Conservation (phyloP, 768 basidiomycete genomes). For the Xerocomus brunneocitrinus region DNA sequence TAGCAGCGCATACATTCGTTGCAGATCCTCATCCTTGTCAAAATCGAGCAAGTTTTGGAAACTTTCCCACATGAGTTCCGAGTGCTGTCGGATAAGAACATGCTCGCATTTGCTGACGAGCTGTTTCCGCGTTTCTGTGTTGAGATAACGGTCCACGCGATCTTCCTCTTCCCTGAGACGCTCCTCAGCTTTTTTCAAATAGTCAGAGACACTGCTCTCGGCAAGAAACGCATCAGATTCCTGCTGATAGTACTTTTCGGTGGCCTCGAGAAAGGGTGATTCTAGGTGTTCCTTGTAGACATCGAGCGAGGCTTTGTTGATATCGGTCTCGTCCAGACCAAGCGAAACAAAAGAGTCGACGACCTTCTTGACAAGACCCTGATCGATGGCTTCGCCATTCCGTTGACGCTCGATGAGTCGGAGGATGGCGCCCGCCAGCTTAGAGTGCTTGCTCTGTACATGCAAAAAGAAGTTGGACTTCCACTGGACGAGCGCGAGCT, state of each 20-base stretch:
- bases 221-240: constrained; percentile 90
- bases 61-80: constrained; percentile 84
- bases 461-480: constrained; percentile 85
- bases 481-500: constrained; percentile 97
- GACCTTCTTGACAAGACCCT: constrained; percentile 88
- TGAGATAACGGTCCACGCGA: constrained; percentile 89
- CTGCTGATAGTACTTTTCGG: constrained; percentile 86
- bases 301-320: constrained; percentile 89
- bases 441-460: constrained; percentile 76
- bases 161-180: constrained; percentile 92
- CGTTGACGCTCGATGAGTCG: constrained; percentile 89
- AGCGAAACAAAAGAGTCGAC: constrained; percentile 94
- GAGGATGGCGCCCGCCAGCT: constrained; percentile 83
- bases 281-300: constrained; percentile 93
- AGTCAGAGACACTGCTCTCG: constrained; percentile 87
- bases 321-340: constrained; percentile 87
- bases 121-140: constrained; percentile 81
- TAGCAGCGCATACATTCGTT: constrained; percentile 91
- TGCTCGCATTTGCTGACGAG: constrained; percentile 84
- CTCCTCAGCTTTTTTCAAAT: constrained; percentile 91
- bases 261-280: constrained; percentile 79
- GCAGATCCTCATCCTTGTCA: constrained; percentile 92
- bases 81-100: constrained; percentile 84
- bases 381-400: constrained; percentile 92
- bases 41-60: constrained; percentile 88